Evolutionary conservation across 345 rosid genomes (phyloP), one percentile per base, ranked within the genome.

Genomic region (Mercurialis annua): DNA sequence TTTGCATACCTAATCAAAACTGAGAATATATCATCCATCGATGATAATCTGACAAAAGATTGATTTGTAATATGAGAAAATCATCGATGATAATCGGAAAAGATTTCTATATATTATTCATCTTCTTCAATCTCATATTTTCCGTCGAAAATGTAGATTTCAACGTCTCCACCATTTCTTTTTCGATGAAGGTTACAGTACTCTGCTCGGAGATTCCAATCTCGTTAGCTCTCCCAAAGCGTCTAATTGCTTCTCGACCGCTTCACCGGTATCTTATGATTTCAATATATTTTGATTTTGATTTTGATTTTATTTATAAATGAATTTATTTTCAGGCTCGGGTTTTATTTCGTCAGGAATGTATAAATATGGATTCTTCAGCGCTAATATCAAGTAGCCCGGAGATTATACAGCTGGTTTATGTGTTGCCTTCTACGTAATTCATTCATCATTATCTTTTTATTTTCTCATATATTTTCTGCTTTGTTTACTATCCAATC

Each of bases 231-330:
- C 97, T 4, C 92, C 91, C 0, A 80, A 90, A 81, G 84, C 73
- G 96, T 85, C 70, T 96, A 96, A 34, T 92, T 93, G 72, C 94
- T 90, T 80, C 97, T 93, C 48, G 84, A 90, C 58, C 85, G 86
- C 38, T 84, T 68, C 78, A 81, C 98, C 23, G 97, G 97, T 92
- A 78, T 46, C 17, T 11, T 49, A 36, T n/a, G 5, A 16, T 4
- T 26, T 20, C 16, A 17, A n/a, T 36, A 8, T 18, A 38, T 20
- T 49, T n/a, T 10, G 20, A 31, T 27, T 51, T 4, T 26, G 44
- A 16, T n/a, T 56, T 0, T 10, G 7, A 29, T 0, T 12, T 23
- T 12, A 1, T 1, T 15, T 4, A 20, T 2, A 48, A 17, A 48
- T n/a, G 20, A 3, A 5, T 5, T 17, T 48, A 20, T 30, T 0